These are phyloP conservation scores for Phascolomyces articulosus DNA, from an alignment of 371 early-diverging fungal species.

Conservation along the genomic window DNA sequence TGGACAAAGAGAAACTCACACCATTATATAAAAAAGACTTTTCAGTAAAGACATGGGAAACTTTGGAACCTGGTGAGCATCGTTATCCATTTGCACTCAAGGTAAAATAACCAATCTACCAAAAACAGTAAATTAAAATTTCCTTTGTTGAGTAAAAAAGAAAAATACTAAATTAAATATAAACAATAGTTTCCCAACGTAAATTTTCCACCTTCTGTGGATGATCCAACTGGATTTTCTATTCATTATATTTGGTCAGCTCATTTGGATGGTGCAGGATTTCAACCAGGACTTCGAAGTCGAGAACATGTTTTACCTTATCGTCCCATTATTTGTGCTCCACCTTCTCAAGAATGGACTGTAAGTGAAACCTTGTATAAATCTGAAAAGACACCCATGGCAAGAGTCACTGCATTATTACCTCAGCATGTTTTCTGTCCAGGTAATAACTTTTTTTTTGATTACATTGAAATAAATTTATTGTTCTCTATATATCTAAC, in stretches of 20 bases:
- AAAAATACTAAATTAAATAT: neutral
- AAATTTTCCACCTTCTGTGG: conserved; percentile 38
- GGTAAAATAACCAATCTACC: conserved; percentile 21
- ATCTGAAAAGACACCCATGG: conserved; percentile 26
- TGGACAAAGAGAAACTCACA: neutral
- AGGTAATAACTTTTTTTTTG: conserved; percentile 22
- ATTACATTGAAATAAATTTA: neutral
- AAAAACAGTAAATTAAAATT: neutral
- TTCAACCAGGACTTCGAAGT: conserved; percentile 27
- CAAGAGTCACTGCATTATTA: conserved; percentile 26
- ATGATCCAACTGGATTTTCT: conserved; percentile 30
- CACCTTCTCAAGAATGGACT: conserved; percentile 23
- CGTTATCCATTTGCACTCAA: conserved; percentile 51
- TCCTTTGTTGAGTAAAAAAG: neutral
- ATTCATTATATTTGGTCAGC: conserved; percentile 53
- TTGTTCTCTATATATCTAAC: too few species aligned
- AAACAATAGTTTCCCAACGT: conserved; percentile 35
- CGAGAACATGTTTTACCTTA: conserved; percentile 24
- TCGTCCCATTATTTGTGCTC: conserved; percentile 32
- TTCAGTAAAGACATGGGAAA: conserved; percentile 27
- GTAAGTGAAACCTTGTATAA: conserved; percentile 26
- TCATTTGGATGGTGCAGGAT: conserved; percentile 43
- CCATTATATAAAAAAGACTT: neutral
- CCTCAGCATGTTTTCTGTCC: conserved; percentile 41
- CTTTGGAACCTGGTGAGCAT: conserved; percentile 38